Base-by-base conservation (phyloP, 345 rosid genomes). In the Dipteronia dyeriana region DNA sequence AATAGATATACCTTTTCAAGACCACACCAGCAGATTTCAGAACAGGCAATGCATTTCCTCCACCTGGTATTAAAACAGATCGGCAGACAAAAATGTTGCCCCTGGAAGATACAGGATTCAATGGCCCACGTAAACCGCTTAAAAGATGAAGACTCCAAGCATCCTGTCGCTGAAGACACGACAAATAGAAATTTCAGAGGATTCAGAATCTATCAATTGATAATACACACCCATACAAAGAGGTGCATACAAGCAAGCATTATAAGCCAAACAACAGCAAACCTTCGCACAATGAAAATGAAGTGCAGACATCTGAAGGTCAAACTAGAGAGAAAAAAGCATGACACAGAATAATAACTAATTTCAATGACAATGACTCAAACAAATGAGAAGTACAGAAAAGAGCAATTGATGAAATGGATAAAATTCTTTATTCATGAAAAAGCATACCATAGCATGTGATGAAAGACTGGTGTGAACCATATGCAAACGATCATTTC, bases 121-220 rank as follows among this genome's bases (percentile, higher is more conserved):
- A 47, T 17, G 92, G 88, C 77, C 86, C 78, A 66, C 51, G 77
- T 29, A 81, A 68, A 78, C 78, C 80, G 69, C 79, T 83, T 25
- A 86, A 60, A 78, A 86, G 77, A 57, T 88, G 91, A 66, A 88
- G 79, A 88, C 91, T 86, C 94, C 89, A 88, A 75, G 79, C 76
- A 81, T 89, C 89, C 82, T 77, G 92, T 66, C 88, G 86, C 93
- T 90, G 78, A 71, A 73, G 57, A 76, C 66, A 41, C 25, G 83
- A 79, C 43, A 86, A 45, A 66, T 16, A 71, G 41, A 78, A 75
- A 73, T 20, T 68, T 13, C 29, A 20, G 45, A 51, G 25, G 60
- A 20, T 65, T 70, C 56, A 66, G 49, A 54, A 6, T 34, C 25
- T 34, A 56, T 66, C 23, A 51, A 54, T 45, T 26, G 7, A 51